Base-by-base conservation (phyloP, 495 filamentous ascomycete species). In the Daldinia decipiens region DNA sequence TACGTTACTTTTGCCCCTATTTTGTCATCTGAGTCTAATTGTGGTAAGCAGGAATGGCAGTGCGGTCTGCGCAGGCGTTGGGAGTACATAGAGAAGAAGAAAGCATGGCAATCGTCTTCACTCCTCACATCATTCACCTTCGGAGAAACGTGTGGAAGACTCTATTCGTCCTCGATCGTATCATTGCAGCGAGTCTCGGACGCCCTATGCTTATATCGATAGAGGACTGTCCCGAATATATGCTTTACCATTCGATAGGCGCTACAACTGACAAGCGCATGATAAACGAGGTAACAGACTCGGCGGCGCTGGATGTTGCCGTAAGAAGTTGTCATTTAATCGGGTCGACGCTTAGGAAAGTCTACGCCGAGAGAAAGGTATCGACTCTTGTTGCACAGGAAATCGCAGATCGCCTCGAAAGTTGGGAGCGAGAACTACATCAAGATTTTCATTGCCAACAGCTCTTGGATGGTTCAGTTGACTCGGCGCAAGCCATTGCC, bases 291-390 rank as follows among this genome's bases (percentile, higher is more conserved):
- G 52, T 19, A 45, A 78, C 67, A 7, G 79, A 80, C 59, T 70
- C 75, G 9, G 70, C 55, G 31, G 83, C 81, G 26, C 76, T 90
- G 2, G 83, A 88, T 70, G 82, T 86, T 5, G 81, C 84, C 8
- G 84, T 89, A 8, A 82, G 83, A 36, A 86, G 83, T 57, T 90
- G 86, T 68, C 86, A 85, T 43, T 83, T 90, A 38, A 89, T 93
- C 56, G 90, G 91, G 36, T 80, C 82, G 5, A 90, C 91, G 24
- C 82, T 93, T 17, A 87, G 83, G 26, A 87, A 86, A 47, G 87
- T 93, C 21, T 93, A 92, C 70, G 88, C 90, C 64, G 85, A 87
- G 52, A 84, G 89, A 63, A 92, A 88, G 65, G 87, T 92, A 45
- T 92, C 89, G 7, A 89, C 89, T 32, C 79, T 82, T 21, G 81